These are phyloP conservation scores for Smallanthus sonchifolius DNA, from an alignment of 129 eudicot genomes.

Conservation along the genomic window DNA sequence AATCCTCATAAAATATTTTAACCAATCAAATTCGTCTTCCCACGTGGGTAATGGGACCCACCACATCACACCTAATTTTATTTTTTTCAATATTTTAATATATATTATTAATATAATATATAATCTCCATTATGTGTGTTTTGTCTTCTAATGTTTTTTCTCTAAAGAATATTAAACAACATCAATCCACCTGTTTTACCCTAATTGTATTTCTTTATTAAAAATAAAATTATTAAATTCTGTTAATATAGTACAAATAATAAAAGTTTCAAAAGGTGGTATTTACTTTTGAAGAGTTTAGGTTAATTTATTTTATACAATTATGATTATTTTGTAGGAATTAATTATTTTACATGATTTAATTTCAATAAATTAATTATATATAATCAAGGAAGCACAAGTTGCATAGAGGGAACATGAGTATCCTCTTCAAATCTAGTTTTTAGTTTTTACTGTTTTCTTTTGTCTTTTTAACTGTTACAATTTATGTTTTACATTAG, in stretches of 20 bases:
- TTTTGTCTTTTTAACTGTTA: too few species aligned
- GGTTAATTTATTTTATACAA: not conserved
- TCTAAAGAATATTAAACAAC: not conserved
- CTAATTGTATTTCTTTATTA: not conserved
- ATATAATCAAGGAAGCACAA: not conserved
- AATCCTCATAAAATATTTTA: slow-evolving; percentile 40
- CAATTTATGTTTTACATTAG: too few species aligned
- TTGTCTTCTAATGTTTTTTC: slow-evolving; percentile 11
- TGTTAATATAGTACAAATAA: not conserved
- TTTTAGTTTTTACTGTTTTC: too few species aligned
- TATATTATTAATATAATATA: not conserved
- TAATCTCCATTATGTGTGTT: slow-evolving; percentile 32
- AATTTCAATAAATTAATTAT: not conserved
- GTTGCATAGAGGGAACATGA: not conserved
- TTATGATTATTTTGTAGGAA: not conserved
- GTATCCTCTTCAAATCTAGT: too few species aligned
- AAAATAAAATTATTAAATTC: not conserved
- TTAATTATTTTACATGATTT: not conserved
- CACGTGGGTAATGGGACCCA: slow-evolving; percentile 62
- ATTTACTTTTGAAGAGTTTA: not conserved
- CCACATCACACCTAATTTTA: not conserved
- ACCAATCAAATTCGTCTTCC: slow-evolving; percentile 46
- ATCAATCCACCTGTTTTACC: slow-evolving; percentile 10
- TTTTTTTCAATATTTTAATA: slow-evolving; percentile 2
- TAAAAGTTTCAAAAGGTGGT: not conserved